phyloP scores from a whole-genome alignment of 169 alveolate species.

The Toxoplasma gondii region DNA sequence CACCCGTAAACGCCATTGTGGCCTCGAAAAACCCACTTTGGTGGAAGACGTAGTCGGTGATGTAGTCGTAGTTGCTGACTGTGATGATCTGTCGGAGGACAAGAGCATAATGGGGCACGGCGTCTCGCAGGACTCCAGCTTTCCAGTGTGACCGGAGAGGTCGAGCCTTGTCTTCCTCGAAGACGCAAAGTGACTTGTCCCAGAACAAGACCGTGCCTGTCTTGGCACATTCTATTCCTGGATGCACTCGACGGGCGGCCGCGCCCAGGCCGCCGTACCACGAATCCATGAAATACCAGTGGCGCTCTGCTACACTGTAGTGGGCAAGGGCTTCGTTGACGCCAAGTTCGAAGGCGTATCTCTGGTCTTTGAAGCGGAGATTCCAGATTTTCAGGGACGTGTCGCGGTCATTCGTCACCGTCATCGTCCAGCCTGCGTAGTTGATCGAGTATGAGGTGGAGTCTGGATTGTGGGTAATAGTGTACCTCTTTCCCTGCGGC shows the following conservation, averaged over 20 bases:
- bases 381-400: constrained; percentile 75
- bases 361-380: constrained; percentile 70
- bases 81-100: constrained; percentile 75
- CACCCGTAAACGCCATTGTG: constrained; percentile 77
- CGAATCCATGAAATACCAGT: constrained; percentile 77
- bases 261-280: constrained; percentile 82
- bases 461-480: constrained; percentile 66
- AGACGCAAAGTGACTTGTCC: constrained; percentile 74
- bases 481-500: constrained; percentile 76
- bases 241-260: constrained; percentile 76
- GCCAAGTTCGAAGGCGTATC: constrained; percentile 76
- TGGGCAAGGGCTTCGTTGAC: constrained; percentile 80
- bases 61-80: constrained; percentile 78
- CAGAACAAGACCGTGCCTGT: constrained; percentile 72
- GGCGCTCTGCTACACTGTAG: constrained; percentile 76
- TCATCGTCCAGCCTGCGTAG: constrained; percentile 76
- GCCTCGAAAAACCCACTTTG: constrained; percentile 73
- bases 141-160: constrained; percentile 78
- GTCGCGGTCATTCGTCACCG: constrained; percentile 77
- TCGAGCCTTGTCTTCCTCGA: constrained; percentile 75
- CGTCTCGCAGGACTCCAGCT: constrained; percentile 76
- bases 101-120: constrained; percentile 74
- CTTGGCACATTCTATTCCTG: constrained; percentile 77
- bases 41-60: constrained; percentile 74
- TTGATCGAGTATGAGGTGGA: constrained; percentile 70